Base-by-base conservation (phyloP, 1,139 yeast species). In the Arxiozyma telluris region DNA sequence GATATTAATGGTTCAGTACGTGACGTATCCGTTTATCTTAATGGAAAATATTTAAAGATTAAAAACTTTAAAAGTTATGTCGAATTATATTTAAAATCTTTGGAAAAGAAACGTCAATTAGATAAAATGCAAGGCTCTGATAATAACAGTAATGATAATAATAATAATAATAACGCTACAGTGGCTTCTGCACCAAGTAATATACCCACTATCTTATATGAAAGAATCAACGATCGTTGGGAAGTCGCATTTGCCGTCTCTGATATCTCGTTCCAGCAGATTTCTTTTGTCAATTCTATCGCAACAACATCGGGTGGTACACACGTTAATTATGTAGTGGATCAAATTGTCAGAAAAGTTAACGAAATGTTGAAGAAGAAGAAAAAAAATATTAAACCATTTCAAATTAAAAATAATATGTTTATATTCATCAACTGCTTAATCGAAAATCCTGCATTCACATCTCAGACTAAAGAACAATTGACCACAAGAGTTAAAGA, bases 241-340 rank as follows among this genome's bases (percentile, higher is more conserved):
- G 99, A 94, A 70, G 72, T 93, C 57, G 98, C 96, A 0, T 91
- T 94, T 74, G 93, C 96, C 1, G 87, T 90, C 1, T 87, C 97
- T 51, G 96, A 91, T 64, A 94, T 94, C 4, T 74, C 79, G 3
- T 94, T 94, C 71, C 88, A 89, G 61, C 98, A 94, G 69, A 95
- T 94, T 46, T 90, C 98, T 50, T 94, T 94, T 73, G 98, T 93
- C 25, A 94, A 94, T 68, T 90, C 97, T 4, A 94, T 94, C 66
- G 98, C 98, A 0, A 94, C 99, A 0, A 93, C 98, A 0, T 76
- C 91, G 1, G 99, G 98, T 57, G 99, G 99, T 61, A 87, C 98
- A 0, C 99, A 94, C 69, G 95, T 91, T 44, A 89, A 85, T 62
- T 83, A 85, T 67, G 79, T 91, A 47, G 77, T 94, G 4, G 97